phyloP scores from a whole-genome alignment of 208 protist species.

The Leishmania gerbilli region DNA sequence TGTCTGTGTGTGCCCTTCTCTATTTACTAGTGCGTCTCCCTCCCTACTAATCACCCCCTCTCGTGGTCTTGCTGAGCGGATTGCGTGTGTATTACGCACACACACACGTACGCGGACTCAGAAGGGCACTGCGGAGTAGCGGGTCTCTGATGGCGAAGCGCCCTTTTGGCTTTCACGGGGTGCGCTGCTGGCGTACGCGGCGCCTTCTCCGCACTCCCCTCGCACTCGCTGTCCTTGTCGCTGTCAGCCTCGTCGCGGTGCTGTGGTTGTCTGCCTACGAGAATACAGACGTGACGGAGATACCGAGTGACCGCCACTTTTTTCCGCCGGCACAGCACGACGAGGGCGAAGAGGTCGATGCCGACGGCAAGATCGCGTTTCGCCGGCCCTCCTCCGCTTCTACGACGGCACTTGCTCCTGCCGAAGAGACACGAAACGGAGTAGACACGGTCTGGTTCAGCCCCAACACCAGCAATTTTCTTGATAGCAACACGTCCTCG shows the following conservation, averaged over 20 bases:
- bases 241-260: not conserved
- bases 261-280: not conserved
- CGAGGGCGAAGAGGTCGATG: not conserved
- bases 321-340: not conserved
- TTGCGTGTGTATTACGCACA: not conserved
- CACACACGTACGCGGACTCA: not conserved
- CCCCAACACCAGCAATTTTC: not conserved
- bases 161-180: not conserved
- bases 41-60: not conserved
- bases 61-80: not conserved
- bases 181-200: not conserved
- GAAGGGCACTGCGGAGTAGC: not conserved
- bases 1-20: not conserved
- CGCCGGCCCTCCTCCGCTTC: not conserved
- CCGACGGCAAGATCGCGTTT: not conserved
- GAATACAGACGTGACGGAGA: not conserved
- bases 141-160: not conserved
- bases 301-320: not conserved
- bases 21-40: not conserved
- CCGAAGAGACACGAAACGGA: not conserved
- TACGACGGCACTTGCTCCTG: not conserved
- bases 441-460: slow-evolving; percentile 4
- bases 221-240: not conserved
- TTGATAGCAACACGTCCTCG: not conserved
- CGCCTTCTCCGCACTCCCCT: not conserved